Evolutionary conservation across 2,329 filamentous ascomycete species (phyloP), one percentile per base, ranked within the genome.

Genomic region (Claviceps spartinae): DNA sequence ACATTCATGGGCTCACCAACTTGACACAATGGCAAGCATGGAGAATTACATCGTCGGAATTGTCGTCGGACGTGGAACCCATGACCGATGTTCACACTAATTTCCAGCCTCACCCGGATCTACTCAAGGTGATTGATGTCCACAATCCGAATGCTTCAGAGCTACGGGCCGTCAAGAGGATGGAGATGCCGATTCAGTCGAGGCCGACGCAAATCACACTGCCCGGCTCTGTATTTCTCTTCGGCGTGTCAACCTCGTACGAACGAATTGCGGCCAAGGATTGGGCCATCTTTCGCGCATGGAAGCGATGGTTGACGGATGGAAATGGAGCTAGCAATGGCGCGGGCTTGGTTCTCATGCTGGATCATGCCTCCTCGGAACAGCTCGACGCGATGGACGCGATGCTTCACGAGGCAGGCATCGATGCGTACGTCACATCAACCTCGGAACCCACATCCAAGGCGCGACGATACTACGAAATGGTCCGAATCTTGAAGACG

Each of bases 291-390:
- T 57, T 73, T 5, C 62, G 62, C 43, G 67, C 69, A 53, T 75
- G 72, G 72, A 62, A 68, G 40, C 64, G 71, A 3, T 75, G 71
- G 71, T 64, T 75, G 52, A 73, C 73, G 0, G 63, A 71, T 45
- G 68, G 69, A 3, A 62, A 62, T 8, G 63, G 65, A 2, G 57
- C 59, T 13, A 68, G 67, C 2, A 74, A 74, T 54, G 72, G 73
- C 11, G 72, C 71, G 3, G 66, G 62, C 5, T 56, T 74, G 13
- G 57, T 74, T 16, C 60, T 75, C 37, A 61, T 67, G 16, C 62
- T 76, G 40, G 68, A 74, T 47, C 64, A 64, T 37, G 69, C 69
- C 1, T 60, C 60, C 5, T 55, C 58, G 13, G 54, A 58, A 2
- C 65, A 76, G 51, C 59, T 66, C 0, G 54, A 59, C 30, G 58